A percentile compares a stretch with the other conserved stretches of the same genome.
Conservation (phyloP, 2,329 filamentous ascomycete species). For the Calonectria hongkongensis region DNA sequence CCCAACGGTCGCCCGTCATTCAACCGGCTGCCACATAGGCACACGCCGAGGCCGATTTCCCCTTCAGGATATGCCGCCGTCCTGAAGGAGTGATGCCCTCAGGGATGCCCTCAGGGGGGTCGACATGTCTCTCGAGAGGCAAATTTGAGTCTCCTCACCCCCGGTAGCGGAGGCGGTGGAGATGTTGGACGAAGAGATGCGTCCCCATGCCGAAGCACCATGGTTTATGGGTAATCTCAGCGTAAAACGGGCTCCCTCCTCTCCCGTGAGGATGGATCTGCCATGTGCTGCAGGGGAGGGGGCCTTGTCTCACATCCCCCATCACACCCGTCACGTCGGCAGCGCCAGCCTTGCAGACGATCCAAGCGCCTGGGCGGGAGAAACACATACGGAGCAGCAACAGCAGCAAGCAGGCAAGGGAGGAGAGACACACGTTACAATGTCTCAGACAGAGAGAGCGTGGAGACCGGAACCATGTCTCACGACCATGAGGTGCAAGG, state of each 20-base stretch:
- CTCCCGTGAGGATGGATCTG: slow-evolving; percentile 53
- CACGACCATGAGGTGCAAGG: slow-evolving; percentile 13
- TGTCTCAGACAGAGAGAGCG: slow-evolving; percentile 10
- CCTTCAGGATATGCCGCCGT: slow-evolving; percentile 38
- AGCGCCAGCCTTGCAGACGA: slow-evolving; percentile 51
- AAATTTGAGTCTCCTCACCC: neutral
- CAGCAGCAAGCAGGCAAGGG: slow-evolving; percentile 14
- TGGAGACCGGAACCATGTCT: slow-evolving; percentile 17
- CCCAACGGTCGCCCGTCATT: slow-evolving; percentile 18
- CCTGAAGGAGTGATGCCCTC: slow-evolving; percentile 37
- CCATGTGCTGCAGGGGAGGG: slow-evolving; percentile 52
- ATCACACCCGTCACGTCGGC: slow-evolving; percentile 39
- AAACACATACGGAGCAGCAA: slow-evolving; percentile 1
- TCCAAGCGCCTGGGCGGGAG: slow-evolving; percentile 41
- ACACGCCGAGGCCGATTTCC: slow-evolving; percentile 33
- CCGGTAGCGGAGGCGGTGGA: slow-evolving; percentile 29
- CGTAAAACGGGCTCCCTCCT: slow-evolving; percentile 30
- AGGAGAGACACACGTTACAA: slow-evolving; percentile 1
- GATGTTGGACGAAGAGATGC: slow-evolving; percentile 37
- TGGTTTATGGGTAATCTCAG: slow-evolving; percentile 14
- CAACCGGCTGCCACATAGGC: slow-evolving; percentile 32
- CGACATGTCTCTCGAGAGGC: slow-evolving; percentile 10
- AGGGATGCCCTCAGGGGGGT: slow-evolving; percentile 30
- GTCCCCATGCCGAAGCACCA: slow-evolving; percentile 35
- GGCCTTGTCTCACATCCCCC: slow-evolving; percentile 53